Percentiles rank a stretch among this genome's conserved stretches.
These are phyloP conservation scores for Aspergillus caelatus DNA, from an alignment of 2,329 filamentous ascomycete genomes.

Conservation along the genomic window DNA sequence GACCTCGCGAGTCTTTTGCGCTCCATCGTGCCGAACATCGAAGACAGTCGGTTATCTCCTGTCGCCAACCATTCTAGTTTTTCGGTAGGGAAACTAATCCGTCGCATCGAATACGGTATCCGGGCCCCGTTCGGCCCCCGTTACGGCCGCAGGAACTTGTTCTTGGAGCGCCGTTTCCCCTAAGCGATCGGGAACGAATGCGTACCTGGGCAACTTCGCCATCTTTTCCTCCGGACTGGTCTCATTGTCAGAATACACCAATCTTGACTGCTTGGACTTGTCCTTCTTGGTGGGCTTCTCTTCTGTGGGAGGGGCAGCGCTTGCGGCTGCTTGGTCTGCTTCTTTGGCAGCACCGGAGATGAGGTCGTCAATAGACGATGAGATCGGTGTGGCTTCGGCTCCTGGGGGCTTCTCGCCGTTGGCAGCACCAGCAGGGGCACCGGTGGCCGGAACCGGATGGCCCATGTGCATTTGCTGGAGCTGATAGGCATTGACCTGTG, in stretches of 20 bases:
- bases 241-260: conserved; percentile 81
- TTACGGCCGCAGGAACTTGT: conserved; percentile 36
- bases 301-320: conserved; percentile 38
- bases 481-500: conserved; percentile 55
- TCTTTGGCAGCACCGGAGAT: conserved; percentile 53
- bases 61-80: conserved; percentile 9
- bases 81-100: conserved; percentile 24
- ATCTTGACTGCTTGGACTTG: conserved; percentile 65
- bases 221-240: conserved; percentile 88
- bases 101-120: conserved; percentile 39
- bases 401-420: conserved; percentile 32
- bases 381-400: conserved; percentile 28
- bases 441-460: conserved; percentile 38
- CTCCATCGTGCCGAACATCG: conserved; percentile 1
- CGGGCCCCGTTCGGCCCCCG: conserved; percentile 36
- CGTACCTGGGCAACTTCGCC: conserved; percentile 76
- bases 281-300: conserved; percentile 71
- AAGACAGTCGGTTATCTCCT: not conserved
- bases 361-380: conserved; percentile 55
- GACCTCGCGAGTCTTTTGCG: conserved; percentile 8
- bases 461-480: conserved; percentile 62
- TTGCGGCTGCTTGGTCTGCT: conserved; percentile 43
- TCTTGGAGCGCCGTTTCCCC: conserved; percentile 40
- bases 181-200: conserved; percentile 58
- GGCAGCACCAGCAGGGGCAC: conserved; percentile 27